Conservation (phyloP, 495 filamentous ascomycete species). For the Talaromyces nanjingensis region DNA sequence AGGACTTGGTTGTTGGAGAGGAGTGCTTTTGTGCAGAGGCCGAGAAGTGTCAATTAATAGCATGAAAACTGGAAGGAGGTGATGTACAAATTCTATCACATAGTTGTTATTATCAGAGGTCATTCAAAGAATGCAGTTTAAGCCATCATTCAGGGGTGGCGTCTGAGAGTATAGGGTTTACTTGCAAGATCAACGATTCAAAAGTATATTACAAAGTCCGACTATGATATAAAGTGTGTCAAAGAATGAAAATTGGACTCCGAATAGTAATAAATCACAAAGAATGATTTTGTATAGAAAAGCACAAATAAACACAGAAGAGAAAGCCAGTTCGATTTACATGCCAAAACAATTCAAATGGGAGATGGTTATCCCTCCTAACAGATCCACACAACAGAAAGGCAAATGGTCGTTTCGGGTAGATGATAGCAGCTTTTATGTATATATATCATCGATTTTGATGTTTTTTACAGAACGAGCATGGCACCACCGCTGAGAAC, state of each 20-base stretch:
- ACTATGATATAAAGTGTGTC: background rate
- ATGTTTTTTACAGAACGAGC: constrained; percentile 58
- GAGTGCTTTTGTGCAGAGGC: constrained; percentile 32
- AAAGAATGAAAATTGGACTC: background rate
- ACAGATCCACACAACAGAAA: background rate
- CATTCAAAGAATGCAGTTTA: too few species aligned
- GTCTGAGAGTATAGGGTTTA: background rate
- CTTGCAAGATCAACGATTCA: background rate
- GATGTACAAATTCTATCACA: background rate
- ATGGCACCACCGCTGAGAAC: constrained; percentile 64
- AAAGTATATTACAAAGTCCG: background rate
- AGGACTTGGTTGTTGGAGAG: constrained; percentile 53
- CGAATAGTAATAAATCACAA: background rate
- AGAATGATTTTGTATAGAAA: background rate
- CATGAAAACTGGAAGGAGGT: too few species aligned
- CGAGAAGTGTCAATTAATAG: background rate
- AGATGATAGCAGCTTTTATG: background rate
- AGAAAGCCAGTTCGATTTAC: background rate
- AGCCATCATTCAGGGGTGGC: too few species aligned
- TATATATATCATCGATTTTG: background rate
- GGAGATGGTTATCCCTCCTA: background rate
- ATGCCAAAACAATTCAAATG: background rate
- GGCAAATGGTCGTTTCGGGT: background rate
- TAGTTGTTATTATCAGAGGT: background rate
- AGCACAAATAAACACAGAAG: background rate